Conservation (phyloP, 495 filamentous ascomycete genomes). For the Aspergillus taichungensis region DNA sequence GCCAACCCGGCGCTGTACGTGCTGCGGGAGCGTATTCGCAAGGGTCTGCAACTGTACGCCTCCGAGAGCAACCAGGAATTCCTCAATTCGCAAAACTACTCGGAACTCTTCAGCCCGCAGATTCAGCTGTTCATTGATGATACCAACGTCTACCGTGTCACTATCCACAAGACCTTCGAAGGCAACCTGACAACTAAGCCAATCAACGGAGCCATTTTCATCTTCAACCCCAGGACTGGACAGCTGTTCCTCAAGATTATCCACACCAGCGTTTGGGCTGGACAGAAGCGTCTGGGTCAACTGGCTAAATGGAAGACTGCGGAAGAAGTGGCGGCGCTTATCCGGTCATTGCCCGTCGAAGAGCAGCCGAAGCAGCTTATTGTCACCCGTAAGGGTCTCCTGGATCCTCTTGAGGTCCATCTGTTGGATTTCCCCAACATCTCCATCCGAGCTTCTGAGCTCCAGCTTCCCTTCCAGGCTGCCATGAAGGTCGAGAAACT, state of each 20-base stretch:
- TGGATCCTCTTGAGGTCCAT: slow-evolving; percentile 97
- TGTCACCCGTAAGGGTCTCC: slow-evolving; percentile 91
- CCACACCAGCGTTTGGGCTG: slow-evolving; percentile 98
- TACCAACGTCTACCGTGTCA: slow-evolving; percentile 98
- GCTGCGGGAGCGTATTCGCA: slow-evolving; percentile 92
- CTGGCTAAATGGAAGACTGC: slow-evolving; percentile 99
- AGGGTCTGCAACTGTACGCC: slow-evolving; percentile 96
- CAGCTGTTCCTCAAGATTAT: slow-evolving; percentile 99
- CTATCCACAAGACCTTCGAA: slow-evolving; percentile 99
- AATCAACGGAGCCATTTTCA: slow-evolving; percentile 99
- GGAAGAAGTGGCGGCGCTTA: slow-evolving; percentile 97
- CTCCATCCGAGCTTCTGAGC: slow-evolving; percentile 93
- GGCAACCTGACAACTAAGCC: slow-evolving; percentile 99
- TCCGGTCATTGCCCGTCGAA: slow-evolving; percentile 93
- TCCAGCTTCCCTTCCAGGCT: slow-evolving; percentile 97
- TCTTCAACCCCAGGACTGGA: slow-evolving; percentile 97
- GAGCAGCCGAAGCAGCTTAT: slow-evolving; percentile 99
- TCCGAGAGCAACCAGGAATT: slow-evolving; percentile 99
- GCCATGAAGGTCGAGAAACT: slow-evolving; percentile 99
- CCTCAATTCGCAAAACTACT: slow-evolving; percentile 98
- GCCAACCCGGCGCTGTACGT: slow-evolving; percentile 97
- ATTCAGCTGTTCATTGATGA: slow-evolving; percentile 99
- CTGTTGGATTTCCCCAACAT: slow-evolving; percentile 99
- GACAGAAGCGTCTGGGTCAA: slow-evolving; percentile 97
- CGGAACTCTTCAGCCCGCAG: slow-evolving; percentile 97